A percentile compares a stretch with the other conserved stretches of the same genome.
Evolutionary conservation across 2,329 filamentous ascomycete genomes (phyloP).

Genomic region (Fusarium azukiicola): DNA sequence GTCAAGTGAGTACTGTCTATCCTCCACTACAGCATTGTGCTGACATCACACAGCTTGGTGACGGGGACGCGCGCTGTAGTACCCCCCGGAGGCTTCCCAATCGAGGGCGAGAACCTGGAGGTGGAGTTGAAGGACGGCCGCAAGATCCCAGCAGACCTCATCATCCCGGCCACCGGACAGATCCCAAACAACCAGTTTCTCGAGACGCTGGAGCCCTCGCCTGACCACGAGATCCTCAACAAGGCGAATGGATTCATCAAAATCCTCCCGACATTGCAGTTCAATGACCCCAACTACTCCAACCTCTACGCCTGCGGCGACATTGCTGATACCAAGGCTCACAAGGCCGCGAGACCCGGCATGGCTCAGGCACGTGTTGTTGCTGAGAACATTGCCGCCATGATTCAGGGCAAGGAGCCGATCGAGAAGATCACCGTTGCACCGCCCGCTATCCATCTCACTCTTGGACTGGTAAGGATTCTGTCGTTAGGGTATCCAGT

Average conservation of each 20-base stretch:
- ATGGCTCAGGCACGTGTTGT: constrained; percentile 47
- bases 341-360: constrained; percentile 51
- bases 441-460: constrained; percentile 51
- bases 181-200: constrained; percentile 54
- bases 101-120: constrained; percentile 42
- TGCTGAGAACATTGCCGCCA: constrained; percentile 49
- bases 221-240: constrained; percentile 40
- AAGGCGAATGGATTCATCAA: constrained; percentile 50
- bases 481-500: fast-evolving
- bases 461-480: constrained; percentile 47
- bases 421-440: constrained; percentile 33
- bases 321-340: constrained; percentile 52
- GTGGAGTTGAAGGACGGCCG: constrained; percentile 49
- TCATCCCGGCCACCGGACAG: constrained; percentile 52
- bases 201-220: constrained; percentile 23
- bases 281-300: constrained; percentile 48
- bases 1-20: constrained; percentile 42
- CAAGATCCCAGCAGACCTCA: constrained; percentile 46
- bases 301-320: constrained; percentile 53
- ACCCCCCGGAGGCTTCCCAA: constrained; percentile 47
- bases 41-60: constrained; percentile 39
- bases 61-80: constrained; percentile 49
- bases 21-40: too few relatives aligned
- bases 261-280: constrained; percentile 47
- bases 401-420: constrained; percentile 43